Evolutionary conservation across 306 rosid species (phyloP).

Genomic region (Malus fusca): DNA sequence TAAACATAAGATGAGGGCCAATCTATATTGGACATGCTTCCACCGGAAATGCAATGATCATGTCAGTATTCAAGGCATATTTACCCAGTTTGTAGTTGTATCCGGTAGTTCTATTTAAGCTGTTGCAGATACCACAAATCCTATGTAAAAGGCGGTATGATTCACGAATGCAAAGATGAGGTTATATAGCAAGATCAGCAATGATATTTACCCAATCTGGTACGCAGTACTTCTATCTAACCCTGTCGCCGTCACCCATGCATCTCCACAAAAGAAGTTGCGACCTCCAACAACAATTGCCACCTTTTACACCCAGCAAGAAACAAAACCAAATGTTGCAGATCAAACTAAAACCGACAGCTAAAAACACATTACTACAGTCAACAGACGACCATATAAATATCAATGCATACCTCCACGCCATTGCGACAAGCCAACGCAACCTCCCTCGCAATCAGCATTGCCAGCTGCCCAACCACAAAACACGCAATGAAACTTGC

Average conservation of each 20-base stretch:
- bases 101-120: background rate
- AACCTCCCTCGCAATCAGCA: constrained; percentile 78
- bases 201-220: constrained; percentile 73
- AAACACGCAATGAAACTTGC: background rate
- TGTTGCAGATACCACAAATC: background rate
- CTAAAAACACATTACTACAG: background rate
- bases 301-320: constrained; percentile 42
- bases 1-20: background rate
- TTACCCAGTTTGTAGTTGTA: background rate
- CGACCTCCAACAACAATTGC: constrained; percentile 95
- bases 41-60: background rate
- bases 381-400: constrained; percentile 14
- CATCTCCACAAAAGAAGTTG: constrained; percentile 89
- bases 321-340: constrained; percentile 5
- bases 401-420: constrained; percentile 57
- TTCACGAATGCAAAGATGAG: background rate
- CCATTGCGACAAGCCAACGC: constrained; percentile 76
- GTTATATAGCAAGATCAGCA: background rate
- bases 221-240: constrained; percentile 84
- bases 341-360: constrained; percentile 10
- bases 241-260: constrained; percentile 85
- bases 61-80: background rate
- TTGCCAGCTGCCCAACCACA: constrained; percentile 50
- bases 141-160: background rate
- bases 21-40: background rate